Evolutionary conservation across 2,329 filamentous ascomycete genomes (phyloP), one percentile per base, ranked within the genome.

Genomic region (Ustilaginoidea virens): DNA sequence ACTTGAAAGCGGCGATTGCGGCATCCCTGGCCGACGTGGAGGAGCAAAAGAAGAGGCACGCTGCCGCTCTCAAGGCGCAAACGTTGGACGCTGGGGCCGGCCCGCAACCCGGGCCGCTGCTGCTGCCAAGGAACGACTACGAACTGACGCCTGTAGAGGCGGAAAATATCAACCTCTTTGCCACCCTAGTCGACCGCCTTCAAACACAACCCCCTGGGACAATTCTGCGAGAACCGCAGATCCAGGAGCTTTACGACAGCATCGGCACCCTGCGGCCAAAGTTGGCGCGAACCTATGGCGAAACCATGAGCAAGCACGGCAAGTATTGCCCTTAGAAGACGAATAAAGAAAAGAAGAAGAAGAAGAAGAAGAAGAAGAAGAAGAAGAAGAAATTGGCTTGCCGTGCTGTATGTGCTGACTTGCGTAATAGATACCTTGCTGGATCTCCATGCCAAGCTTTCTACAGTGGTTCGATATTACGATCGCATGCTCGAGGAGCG

Each of bases 221-320:
- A 1, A 94, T 98, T 30, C 56, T 98, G n/a, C 69, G 90, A 27
- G 90, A 98, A 46, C 90, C 90, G 2, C 90, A 96, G 49, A 94
- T 98, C 28, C 90, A 98, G 53, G 90, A 98, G 55, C 63, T 98
- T 4, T 98, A 98, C 49, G 90, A 96, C 47, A 92, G 86, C 43
- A 96, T 98, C 43, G 85, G 87, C n/a, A 69, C 83, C 11, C 60
- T 98, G 37, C 71, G 90, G 28, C 90, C 90, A 2, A 98, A 98
- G 52, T 63, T 98, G 31, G 90, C 90, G 4, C 72, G 90, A 33
- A 94, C 87, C 1, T 94, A 96, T 48, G 90, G 90, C 31, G 90
- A 98, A 58, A 94, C 90, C 0, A 96, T 98, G 90, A 96, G 90
- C 69, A 98, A 98, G 55, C 90, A 96, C 52, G 86, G 82, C 82